Conservation (phyloP, 2,329 filamentous ascomycete genomes). For the Cytospora chrysosperma region DNA sequence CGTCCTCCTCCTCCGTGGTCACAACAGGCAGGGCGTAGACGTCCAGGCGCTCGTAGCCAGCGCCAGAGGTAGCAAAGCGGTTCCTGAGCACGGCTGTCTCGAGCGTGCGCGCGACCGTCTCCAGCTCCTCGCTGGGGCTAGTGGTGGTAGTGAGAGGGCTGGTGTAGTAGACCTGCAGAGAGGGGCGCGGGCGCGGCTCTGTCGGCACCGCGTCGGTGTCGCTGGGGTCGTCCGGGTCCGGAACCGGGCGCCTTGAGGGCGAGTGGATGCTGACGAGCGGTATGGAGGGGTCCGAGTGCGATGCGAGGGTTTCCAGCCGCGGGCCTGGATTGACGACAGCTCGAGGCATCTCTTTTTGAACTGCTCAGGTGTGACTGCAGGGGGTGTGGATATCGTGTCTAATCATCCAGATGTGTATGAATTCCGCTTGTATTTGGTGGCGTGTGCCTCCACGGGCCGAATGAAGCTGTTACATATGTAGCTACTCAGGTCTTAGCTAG, state of each 20-base stretch:
- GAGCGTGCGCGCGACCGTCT: constrained; percentile 9
- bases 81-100: constrained; percentile 8
- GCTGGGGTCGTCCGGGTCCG: no score
- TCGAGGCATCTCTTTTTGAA: constrained; percentile 1
- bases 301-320: constrained; percentile 5
- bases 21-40: constrained; percentile 12
- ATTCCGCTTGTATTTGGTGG: no score
- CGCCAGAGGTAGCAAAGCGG: constrained; percentile 1
- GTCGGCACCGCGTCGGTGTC: no score
- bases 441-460: no score
- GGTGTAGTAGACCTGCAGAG: constrained; percentile 14
- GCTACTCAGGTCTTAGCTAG: no score
- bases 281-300: constrained; percentile 7
- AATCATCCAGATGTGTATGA: no score
- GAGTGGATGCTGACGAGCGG: constrained; percentile 1
- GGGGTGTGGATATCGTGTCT: no score
- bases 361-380: not conserved
- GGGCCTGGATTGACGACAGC: not conserved
- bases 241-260: not conserved
- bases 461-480: no score
- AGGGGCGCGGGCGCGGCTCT: no score
- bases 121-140: not conserved
- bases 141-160: constrained; percentile 7
- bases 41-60: constrained; percentile 9
- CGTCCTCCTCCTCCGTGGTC: not conserved